phyloP scores from a whole-genome alignment of 164 flowering plant genomes.

The Amborella trichopoda region DNA sequence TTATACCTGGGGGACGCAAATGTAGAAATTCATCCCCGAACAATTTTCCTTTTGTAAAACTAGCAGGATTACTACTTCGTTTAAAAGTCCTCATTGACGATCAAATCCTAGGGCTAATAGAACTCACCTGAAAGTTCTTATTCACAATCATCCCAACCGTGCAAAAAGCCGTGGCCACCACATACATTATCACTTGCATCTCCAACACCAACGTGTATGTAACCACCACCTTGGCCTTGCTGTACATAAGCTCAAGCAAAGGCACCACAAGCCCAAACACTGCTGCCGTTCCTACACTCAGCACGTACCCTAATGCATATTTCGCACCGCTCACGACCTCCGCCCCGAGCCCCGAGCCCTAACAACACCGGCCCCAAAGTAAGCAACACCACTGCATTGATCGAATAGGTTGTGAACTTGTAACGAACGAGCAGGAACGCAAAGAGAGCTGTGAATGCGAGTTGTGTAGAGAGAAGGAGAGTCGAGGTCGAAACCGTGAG shows the following conservation, averaged over 20 bases:
- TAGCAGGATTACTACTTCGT: no score
- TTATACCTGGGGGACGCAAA: no score
- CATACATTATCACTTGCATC: constrained; percentile 29
- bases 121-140: constrained; percentile 40
- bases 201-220: constrained; percentile 36
- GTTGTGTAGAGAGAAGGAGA: constrained; percentile 51
- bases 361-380: constrained; percentile 42
- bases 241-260: constrained; percentile 18
- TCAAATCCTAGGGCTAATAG: no score
- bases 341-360: constrained; percentile 32
- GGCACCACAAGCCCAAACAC: constrained; percentile 62
- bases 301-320: constrained; percentile 46
- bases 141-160: constrained; percentile 38
- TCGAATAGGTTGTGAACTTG: constrained; percentile 35
- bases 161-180: constrained; percentile 33
- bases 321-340: constrained; percentile 18
- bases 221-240: constrained; percentile 22
- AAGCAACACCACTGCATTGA: constrained; percentile 56
- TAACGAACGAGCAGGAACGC: constrained; percentile 54
- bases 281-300: constrained; percentile 53
- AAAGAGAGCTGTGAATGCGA: constrained; percentile 54
- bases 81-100: no score
- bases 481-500: constrained; percentile 65
- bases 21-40: no score
- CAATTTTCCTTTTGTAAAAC: no score